These are phyloP conservation scores for Blumeria graminis DNA, from an alignment of 2,329 filamentous ascomycete genomes.

Conservation along the genomic window DNA sequence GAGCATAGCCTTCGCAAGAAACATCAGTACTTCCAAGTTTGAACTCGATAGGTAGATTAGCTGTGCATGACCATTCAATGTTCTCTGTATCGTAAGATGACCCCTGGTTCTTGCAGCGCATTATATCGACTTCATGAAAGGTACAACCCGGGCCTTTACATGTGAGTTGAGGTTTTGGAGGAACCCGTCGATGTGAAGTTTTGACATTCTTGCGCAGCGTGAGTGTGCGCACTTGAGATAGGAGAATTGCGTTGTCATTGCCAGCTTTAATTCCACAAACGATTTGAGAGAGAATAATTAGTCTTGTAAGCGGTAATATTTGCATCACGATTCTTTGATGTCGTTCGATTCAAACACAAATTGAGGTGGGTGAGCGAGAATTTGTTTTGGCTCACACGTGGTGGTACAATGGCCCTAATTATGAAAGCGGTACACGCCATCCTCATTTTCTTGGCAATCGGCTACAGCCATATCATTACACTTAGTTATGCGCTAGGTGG, in stretches of 20 bases:
- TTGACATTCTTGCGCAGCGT: constrained; percentile 45
- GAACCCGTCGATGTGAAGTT: constrained; percentile 53
- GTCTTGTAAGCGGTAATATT: constrained; percentile 6
- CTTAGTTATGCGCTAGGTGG: no score
- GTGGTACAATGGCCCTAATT: no score
- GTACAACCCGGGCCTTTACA: constrained; percentile 36
- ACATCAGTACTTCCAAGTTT: constrained; percentile 71
- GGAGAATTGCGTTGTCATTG: constrained; percentile 25
- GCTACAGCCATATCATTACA: not conserved
- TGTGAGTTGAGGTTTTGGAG: constrained; percentile 52
- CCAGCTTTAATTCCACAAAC: constrained; percentile 4
- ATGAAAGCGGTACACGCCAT: constrained; percentile 2
- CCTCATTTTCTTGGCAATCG: not conserved
- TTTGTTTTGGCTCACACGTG: no score
- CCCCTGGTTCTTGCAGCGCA: constrained; percentile 80
- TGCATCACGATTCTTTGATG: not conserved
- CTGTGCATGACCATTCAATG: constrained; percentile 74
- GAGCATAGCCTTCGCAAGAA: constrained; percentile 69
- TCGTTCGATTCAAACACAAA: no score
- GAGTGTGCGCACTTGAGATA: constrained; percentile 47
- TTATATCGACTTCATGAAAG: constrained; percentile 44
- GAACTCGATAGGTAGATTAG: constrained; percentile 32
- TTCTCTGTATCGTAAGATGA: constrained; percentile 56
- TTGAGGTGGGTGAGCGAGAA: no score
- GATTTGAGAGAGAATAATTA: constrained; percentile 9